Evolutionary conservation across 2,329 filamentous ascomycete species (phyloP), one percentile per base, ranked within the genome.

Genomic region (Microthyrium microscopicum): DNA sequence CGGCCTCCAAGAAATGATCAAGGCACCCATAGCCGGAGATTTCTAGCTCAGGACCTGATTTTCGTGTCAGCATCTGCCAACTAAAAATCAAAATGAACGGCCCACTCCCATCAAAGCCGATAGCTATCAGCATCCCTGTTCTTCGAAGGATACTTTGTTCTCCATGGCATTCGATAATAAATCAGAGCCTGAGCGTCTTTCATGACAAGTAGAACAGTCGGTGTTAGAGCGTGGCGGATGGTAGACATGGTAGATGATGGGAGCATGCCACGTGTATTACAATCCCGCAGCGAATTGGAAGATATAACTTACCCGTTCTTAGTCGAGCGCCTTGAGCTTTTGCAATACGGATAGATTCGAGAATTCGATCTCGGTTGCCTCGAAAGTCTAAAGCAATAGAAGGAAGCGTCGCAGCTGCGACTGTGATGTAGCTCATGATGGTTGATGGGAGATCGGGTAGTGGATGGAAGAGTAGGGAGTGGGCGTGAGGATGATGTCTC

Each of bases 311-410:
- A 2, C 64, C 70, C 3, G 70, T 69, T 33, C 74, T 62, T n/a
- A 79, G 52, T 7, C 60, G 66, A n/a, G 74, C 73, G 18, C 71
- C 69, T 3, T 60, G 59, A 29, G 55, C 57, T 50, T 78, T 79
- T 13, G 75, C 72, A 36, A 56, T 36, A 22, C 54, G 58, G 42
- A 79, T 73, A 35, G 67, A 72, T 48, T 76, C 60, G 13, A 73
- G 62, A 41, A 80, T 78, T 13, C 76, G 61, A 31, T 64, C 60
- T 2, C 61, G 52, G 45, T 81, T 81, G 24, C 73, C 73, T 40
- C 68, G 59, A 43, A 69, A 77, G 46, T 77, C 73, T 5, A 77
- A 59, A 33, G 67, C 47, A 54, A n/a, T n/a, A n/a, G n/a, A n/a
- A n/a, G n/a, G n/a, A n/a, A n/a, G n/a, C n/a, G n/a, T n/a, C n/a